Percentiles rank a stretch among this genome's conserved stretches.
Conservation (phyloP, 2,329 filamentous ascomycete species). For the Plenodomus biglobosus region DNA sequence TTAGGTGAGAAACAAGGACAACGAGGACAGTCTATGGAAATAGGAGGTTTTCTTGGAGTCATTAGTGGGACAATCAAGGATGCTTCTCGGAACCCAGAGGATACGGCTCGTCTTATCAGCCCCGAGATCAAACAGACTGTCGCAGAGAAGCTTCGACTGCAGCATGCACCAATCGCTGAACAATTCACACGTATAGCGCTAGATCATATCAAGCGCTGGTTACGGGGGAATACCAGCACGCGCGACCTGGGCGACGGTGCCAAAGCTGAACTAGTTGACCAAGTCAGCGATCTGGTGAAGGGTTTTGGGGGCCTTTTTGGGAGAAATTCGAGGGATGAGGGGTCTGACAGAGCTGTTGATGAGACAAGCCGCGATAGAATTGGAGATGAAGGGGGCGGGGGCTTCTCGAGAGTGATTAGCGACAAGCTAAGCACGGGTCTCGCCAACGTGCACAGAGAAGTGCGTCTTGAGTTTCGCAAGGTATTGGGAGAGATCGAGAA, state of each 20-base stretch:
- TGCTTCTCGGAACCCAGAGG: conserved; percentile 31
- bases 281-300: conserved; percentile 33
- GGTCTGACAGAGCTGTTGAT: conserved; percentile 20
- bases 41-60: conserved; percentile 30
- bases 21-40: conserved; percentile 21
- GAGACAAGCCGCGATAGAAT: conserved; percentile 14
- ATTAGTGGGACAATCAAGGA: conserved; percentile 34
- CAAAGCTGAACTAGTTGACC: conserved; percentile 33
- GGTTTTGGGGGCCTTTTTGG: conserved; percentile 31
- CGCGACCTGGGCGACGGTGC: conserved; percentile 34
- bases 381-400: conserved; percentile 18
- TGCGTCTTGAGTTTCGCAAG: conserved; percentile 34
- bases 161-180: conserved; percentile 31
- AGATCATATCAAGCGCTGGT: conserved; percentile 37
- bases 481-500: conserved; percentile 33
- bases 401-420: conserved; percentile 32
- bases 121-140: conserved; percentile 35
- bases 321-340: conserved; percentile 24
- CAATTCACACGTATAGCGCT: conserved; percentile 34
- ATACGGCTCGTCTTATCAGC: conserved; percentile 34
- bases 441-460: conserved; percentile 34
- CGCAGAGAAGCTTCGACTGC: conserved; percentile 28
- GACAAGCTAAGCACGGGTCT: conserved; percentile 36
- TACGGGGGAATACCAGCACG: conserved; percentile 34
- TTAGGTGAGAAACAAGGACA: conserved; percentile 18